Percentiles rank a stretch among this genome's conserved stretches.
Conservation (phyloP, 116 monocot species). For the Cymodocea nodosa region DNA sequence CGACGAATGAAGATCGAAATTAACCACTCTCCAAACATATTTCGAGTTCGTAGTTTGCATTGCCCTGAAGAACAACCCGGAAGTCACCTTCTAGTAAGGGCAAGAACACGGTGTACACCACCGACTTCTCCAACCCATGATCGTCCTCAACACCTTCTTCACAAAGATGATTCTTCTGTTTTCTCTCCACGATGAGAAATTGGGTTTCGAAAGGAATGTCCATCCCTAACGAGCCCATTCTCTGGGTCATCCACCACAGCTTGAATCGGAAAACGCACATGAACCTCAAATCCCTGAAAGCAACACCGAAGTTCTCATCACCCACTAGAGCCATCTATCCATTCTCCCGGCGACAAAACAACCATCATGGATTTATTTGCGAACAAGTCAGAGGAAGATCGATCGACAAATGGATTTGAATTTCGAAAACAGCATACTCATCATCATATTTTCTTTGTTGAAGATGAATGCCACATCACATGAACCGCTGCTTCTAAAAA, state of each 20-base stretch:
- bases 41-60: constrained; percentile 44
- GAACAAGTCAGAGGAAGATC: too few relatives aligned
- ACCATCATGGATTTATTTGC: too few relatives aligned
- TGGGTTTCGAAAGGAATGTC: constrained; percentile 74
- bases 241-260: constrained; percentile 83
- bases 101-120: constrained; percentile 45
- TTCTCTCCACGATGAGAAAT: constrained; percentile 56
- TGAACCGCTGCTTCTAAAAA: neutral
- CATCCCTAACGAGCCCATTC: constrained; percentile 44
- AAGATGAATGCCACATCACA: neutral
- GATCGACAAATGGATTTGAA: too few relatives aligned
- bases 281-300: constrained; percentile 28
- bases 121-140: constrained; percentile 10
- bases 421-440: too few relatives aligned
- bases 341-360: too few relatives aligned
- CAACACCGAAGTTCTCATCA: too few relatives aligned
- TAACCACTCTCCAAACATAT: constrained; percentile 73
- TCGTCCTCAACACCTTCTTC: constrained; percentile 14
- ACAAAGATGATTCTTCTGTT: constrained; percentile 17
- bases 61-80: constrained; percentile 70
- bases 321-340: too few relatives aligned
- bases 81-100: constrained; percentile 60
- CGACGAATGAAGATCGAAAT: too few relatives aligned
- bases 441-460: too few relatives aligned
- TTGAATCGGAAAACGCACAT: constrained; percentile 72